Evolutionary conservation across 2,329 filamentous ascomycete species (phyloP).

Genomic region (Aspergillus jensenii): DNA sequence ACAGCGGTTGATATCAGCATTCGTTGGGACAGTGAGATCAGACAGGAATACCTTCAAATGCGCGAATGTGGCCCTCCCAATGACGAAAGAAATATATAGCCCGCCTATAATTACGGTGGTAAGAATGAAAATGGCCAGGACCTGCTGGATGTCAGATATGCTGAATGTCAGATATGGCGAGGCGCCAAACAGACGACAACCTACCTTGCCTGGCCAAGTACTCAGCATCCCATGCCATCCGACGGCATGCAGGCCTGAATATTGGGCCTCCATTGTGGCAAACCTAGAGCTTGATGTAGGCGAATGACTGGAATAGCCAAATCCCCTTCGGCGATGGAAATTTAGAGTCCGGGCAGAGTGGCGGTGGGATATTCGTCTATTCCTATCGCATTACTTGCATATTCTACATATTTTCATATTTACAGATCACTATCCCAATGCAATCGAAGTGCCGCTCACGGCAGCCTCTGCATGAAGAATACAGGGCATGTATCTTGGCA

Average conservation of each 20-base stretch:
- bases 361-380: not conserved
- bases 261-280: not conserved
- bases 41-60: slow-evolving; percentile 8
- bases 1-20: not conserved
- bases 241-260: not conserved
- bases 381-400: not conserved
- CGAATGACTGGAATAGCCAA: not conserved
- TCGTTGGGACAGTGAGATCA: not conserved
- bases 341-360: not conserved
- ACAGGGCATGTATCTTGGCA: too few species aligned
- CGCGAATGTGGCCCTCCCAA: slow-evolving; percentile 1
- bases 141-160: not conserved
- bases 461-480: not conserved
- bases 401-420: not conserved
- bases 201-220: not conserved
- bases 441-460: not conserved
- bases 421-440: not conserved
- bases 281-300: not conserved
- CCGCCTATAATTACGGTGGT: slow-evolving; percentile 10
- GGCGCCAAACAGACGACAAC: not conserved
- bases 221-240: not conserved
- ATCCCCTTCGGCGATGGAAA: not conserved
- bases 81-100: slow-evolving; percentile 8
- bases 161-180: too few species aligned
- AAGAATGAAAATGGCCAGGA: not conserved